These are phyloP conservation scores for Tetrapisispora pingtungensis DNA, from an alignment of 805 yeast species.

Conservation along the genomic window DNA sequence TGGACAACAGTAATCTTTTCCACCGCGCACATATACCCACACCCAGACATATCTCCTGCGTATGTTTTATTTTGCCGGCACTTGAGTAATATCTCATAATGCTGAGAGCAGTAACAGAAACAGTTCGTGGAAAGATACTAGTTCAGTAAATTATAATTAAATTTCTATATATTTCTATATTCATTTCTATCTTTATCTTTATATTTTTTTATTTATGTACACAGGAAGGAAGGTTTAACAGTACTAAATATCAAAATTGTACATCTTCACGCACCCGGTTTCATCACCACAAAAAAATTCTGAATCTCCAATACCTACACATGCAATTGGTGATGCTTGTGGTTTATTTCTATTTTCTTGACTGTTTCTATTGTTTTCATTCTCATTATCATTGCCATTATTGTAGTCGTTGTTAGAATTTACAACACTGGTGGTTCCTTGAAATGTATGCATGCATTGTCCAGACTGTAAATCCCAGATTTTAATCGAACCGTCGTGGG, in stretches of 20 bases:
- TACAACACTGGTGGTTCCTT: slow-evolving; percentile 35
- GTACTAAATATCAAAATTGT: slow-evolving; percentile 53
- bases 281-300: slow-evolving; percentile 86
- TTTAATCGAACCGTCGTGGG: slow-evolving; percentile 84
- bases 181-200: no score
- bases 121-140: no score
- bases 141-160: no score
- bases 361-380: not conserved
- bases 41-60: no score
- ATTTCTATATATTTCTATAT: no score
- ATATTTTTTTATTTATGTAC: no score
- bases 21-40: no score
- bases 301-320: slow-evolving; percentile 84
- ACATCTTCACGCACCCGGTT: slow-evolving; percentile 76
- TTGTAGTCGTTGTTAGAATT: not conserved
- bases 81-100: no score
- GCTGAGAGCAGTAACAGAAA: no score
- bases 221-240: no score
- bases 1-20: no score
- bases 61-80: no score
- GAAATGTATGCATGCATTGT: slow-evolving; percentile 85
- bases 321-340: slow-evolving; percentile 30
- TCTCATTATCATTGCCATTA: not conserved
- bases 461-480: slow-evolving; percentile 97
- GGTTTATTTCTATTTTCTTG: not conserved